Base-by-base conservation (phyloP, 1,139 yeast genomes). In the Geotrichum restrictum region DNA sequence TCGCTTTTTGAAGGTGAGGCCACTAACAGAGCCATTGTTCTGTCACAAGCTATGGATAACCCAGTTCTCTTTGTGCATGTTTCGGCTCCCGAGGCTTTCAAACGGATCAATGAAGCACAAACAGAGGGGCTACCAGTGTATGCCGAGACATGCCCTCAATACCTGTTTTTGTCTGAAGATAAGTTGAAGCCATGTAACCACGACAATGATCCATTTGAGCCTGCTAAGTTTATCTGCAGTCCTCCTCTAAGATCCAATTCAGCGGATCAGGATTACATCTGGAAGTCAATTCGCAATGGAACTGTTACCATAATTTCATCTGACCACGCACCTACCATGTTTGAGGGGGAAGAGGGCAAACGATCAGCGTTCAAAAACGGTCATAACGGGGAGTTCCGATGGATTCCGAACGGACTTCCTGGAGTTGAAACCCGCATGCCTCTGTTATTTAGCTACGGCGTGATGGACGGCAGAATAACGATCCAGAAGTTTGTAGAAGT, bases 101-200 rank as follows among this genome's bases (percentile, higher is more conserved):
- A 66, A 11, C 73, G 72, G 56, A 76, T 76, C 44, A 66, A 72
- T 47, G 62, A 60, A 16, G 78, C 79, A 2, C 79, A 75, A 62
- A 69, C 69, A 18, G 63, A 67, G 33, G 65, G 72, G 40, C 64
- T 68, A 19, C 76, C 76, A 13, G 68, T 75, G 10, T 72, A 64
- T 56, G 77, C 78, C 2, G 80, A 76, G 60, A 76, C 80, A 1
- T 76, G 80, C 59, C 79, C 79, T 1, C 80, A 76, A 58, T 76
- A 76, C 58, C 61, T 76, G 21, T 69, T 74, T 48, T 62, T 76
- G 33, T 74, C 76, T 13, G 68, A 70, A 39, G 72, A 70, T 43
- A 64, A 69, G 46, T 57, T 74, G 55, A 67, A 68, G 46, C 43
- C 42, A 18, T 43, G 45, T 22, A 18, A 16, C n/a, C 48, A 41